Conservation (phyloP, 2,329 filamentous ascomycete species). For the Phyllosticta capitalensis region DNA sequence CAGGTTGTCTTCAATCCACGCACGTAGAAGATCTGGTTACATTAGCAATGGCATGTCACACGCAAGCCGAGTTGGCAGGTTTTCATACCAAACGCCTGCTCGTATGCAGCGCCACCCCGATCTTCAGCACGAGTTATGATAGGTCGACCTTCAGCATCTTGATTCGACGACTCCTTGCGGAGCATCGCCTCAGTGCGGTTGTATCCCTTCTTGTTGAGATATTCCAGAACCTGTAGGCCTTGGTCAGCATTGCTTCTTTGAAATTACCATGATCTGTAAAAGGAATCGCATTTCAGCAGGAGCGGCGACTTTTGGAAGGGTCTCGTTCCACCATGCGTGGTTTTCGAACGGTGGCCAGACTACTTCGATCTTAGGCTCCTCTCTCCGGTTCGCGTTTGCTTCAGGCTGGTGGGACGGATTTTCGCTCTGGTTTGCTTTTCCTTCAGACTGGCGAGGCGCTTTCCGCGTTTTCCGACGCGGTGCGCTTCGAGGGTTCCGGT, state of each 20-base stretch:
- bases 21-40: constrained; percentile 50
- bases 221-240: constrained; percentile 68
- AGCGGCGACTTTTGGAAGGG: neutral
- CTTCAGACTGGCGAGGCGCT: too few relatives aligned
- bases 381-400: too few relatives aligned
- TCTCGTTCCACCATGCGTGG: too few relatives aligned
- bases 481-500: too few relatives aligned
- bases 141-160: constrained; percentile 72
- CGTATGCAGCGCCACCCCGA: constrained; percentile 64
- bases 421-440: too few relatives aligned
- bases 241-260: neutral
- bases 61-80: neutral
- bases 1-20: constrained; percentile 84
- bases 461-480: too few relatives aligned
- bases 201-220: constrained; percentile 91
- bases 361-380: too few relatives aligned
- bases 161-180: constrained; percentile 75
- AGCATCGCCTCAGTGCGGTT: constrained; percentile 87
- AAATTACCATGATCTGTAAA: neutral
- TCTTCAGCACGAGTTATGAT: constrained; percentile 58
- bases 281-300: neutral
- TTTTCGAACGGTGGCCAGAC: too few relatives aligned
- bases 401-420: too few relatives aligned
- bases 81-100: constrained; percentile 53
- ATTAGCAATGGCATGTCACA: neutral